Percentiles rank a stretch among this genome's conserved stretches.
phyloP scores from a whole-genome alignment of 306 rosid genomes.

The Ormosia semicastrata region DNA sequence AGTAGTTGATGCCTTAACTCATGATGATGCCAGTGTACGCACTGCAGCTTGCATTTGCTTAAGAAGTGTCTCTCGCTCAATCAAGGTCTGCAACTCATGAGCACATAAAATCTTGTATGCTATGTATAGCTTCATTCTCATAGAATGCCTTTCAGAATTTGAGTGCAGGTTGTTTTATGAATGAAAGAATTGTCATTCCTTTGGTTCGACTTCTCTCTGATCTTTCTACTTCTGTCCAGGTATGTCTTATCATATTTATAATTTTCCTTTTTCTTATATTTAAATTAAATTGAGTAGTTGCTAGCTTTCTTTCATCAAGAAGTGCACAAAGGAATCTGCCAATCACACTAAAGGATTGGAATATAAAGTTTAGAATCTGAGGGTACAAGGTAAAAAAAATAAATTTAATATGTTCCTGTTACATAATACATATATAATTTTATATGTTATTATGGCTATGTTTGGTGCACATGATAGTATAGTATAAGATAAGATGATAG shows the following conservation, averaged over 20 bases:
- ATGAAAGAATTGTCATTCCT: conserved; percentile 70
- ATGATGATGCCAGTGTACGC: conserved; percentile 66
- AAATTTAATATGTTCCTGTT: not conserved
- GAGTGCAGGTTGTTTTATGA: conserved; percentile 91
- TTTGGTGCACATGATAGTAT: too few relatives aligned
- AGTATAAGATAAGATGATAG: too few relatives aligned
- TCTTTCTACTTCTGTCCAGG: conserved; percentile 77
- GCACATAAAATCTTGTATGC: conserved; percentile 17
- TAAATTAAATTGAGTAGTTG: not conserved
- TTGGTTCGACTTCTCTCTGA: conserved; percentile 80
- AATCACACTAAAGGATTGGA: not conserved
- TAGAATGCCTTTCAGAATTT: conserved; percentile 65
- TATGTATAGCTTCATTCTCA: conserved; percentile 30
- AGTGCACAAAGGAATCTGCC: not conserved
- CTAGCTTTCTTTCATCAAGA: not conserved
- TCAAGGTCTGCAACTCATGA: conserved; percentile 61
- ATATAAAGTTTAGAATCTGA: not conserved
- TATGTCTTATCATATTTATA: conserved; percentile 26
- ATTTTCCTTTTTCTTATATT: conserved; percentile 12
- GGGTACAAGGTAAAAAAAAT: not conserved
- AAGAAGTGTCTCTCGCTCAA: conserved; percentile 81
- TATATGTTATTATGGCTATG: not conserved
- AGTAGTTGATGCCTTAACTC: conserved; percentile 60
- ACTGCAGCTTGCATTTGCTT: conserved; percentile 91
- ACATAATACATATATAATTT: not conserved